These are phyloP conservation scores for Scleromitrula shiraiana DNA, from an alignment of 2,329 filamentous ascomycete genomes.

Conservation along the genomic window DNA sequence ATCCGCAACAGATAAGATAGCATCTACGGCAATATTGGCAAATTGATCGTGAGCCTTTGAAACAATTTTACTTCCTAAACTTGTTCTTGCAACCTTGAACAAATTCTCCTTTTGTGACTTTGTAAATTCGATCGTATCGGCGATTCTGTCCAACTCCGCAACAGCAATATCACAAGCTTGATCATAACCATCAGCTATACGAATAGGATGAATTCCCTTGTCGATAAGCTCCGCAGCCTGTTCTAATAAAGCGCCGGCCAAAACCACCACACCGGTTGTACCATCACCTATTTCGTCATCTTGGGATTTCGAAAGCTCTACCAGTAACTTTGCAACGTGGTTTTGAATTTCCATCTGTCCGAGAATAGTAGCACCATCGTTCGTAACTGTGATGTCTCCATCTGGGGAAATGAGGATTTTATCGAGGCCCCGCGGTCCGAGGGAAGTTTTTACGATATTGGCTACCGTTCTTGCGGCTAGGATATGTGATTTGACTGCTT, in stretches of 20 bases:
- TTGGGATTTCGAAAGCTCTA: conserved; percentile 96
- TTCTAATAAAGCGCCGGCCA: conserved; percentile 89
- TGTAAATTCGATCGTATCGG: conserved; percentile 81
- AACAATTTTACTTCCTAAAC: conserved; percentile 96
- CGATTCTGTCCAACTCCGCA: conserved; percentile 84
- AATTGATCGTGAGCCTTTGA: conserved; percentile 99
- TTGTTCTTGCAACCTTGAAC: conserved; percentile 90
- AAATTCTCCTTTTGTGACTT: conserved; percentile 76
- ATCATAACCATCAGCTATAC: conserved; percentile 97
- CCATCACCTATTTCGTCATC: conserved; percentile 98
- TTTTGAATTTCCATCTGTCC: conserved; percentile 99
- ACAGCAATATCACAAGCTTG: conserved; percentile 96
- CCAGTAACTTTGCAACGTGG: conserved; percentile 93
- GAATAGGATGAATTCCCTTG: conserved; percentile 98
- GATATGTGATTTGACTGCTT: conserved; percentile 97
- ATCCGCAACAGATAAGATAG: conserved; percentile 92
- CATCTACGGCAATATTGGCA: conserved; percentile 92
- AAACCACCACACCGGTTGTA: conserved; percentile 92
- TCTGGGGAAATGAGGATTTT: conserved; percentile 99
- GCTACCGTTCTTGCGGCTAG: conserved; percentile 92
- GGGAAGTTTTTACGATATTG: conserved; percentile 93
- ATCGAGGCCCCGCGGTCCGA: conserved; percentile 91
- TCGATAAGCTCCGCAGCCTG: conserved; percentile 97
- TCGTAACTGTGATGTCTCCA: conserved; percentile 97
- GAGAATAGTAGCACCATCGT: conserved; percentile 96